Percentiles rank a stretch among this genome's conserved stretches.
Evolutionary conservation across 768 basidiomycete genomes (phyloP).

Genomic region (Leucocoprinus sp.): DNA sequence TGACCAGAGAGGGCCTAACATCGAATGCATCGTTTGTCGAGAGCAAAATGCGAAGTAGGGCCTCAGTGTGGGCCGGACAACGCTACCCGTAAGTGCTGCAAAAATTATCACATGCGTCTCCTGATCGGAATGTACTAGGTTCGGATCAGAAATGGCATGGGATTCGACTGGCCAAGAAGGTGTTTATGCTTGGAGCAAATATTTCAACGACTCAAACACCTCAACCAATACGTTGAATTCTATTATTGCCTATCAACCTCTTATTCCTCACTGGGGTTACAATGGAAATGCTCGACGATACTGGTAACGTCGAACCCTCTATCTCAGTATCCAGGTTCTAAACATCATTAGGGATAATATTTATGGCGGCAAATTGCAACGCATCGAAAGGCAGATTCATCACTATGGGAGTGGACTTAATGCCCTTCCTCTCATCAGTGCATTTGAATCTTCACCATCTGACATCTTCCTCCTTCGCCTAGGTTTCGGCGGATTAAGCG

Average conservation of each 20-base stretch:
- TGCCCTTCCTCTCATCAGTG: constrained; percentile 43
- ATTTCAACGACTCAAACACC: constrained; percentile 44
- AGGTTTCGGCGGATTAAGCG: constrained; percentile 44
- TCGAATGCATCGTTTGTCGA: constrained; percentile 39
- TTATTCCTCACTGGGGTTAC: constrained; percentile 54
- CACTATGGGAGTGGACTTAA: constrained; percentile 53
- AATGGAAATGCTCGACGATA: constrained; percentile 52
- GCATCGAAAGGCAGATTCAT: constrained; percentile 50
- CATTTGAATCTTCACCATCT: constrained; percentile 37
- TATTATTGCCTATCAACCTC: constrained; percentile 48
- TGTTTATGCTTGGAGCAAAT: constrained; percentile 45
- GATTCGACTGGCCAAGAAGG: constrained; percentile 51
- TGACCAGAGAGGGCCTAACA: constrained; percentile 43
- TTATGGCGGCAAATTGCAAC: constrained; percentile 45
- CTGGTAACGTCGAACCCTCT: constrained; percentile 26
- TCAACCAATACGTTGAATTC: constrained; percentile 46
- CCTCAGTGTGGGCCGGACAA: constrained; percentile 36
- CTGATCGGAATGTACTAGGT: constrained; percentile 23
- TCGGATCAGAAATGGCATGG: constrained; percentile 57
- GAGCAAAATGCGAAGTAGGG: constrained; percentile 37
- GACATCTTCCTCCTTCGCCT: constrained; percentile 45
- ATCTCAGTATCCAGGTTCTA: background rate
- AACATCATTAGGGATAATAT: constrained; percentile 39
- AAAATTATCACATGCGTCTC: background rate
- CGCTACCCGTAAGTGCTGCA: constrained; percentile 38